A percentile compares a stretch with the other conserved stretches of the same genome.
Conservation (phyloP, 2,329 filamentous ascomycete species). For the Capronia epimyces region DNA sequence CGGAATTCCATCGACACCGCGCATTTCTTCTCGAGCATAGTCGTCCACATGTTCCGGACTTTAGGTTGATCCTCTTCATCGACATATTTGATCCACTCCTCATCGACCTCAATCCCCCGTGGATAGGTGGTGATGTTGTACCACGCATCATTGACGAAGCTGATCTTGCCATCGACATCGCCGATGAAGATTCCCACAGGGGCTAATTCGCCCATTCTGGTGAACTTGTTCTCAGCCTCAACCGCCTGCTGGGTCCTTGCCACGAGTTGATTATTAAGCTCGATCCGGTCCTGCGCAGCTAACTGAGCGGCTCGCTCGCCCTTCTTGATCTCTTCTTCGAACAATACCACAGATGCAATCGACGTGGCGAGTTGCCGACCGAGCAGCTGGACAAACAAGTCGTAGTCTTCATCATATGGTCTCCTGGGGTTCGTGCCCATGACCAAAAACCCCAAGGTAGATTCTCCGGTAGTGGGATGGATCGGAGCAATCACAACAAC, state of each 20-base stretch:
- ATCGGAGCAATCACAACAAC: constrained; percentile 73
- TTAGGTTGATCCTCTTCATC: constrained; percentile 46
- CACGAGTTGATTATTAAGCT: constrained; percentile 69
- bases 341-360: constrained; percentile 72
- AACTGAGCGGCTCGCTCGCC: constrained; percentile 68
- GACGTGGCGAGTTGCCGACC: constrained; percentile 73
- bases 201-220: constrained; percentile 76
- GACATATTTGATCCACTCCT: constrained; percentile 49
- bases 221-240: constrained; percentile 69
- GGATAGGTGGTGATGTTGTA: constrained; percentile 40
- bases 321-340: constrained; percentile 74
- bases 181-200: constrained; percentile 83
- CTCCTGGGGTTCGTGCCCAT: constrained; percentile 72
- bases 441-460: constrained; percentile 70
- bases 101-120: constrained; percentile 19
- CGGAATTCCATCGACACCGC: constrained; percentile 47
- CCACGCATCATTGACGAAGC: constrained; percentile 76
- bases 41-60: constrained; percentile 34
- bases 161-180: constrained; percentile 64
- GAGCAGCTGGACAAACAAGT: constrained; percentile 68
- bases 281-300: constrained; percentile 69
- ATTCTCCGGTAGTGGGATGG: constrained; percentile 68
- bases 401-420: constrained; percentile 75
- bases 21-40: constrained; percentile 20
- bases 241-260: constrained; percentile 54